Percentiles rank a stretch among this genome's conserved stretches.
Evolutionary conservation across 768 basidiomycete species (phyloP).

Genomic region (Mycena indigotica): DNA sequence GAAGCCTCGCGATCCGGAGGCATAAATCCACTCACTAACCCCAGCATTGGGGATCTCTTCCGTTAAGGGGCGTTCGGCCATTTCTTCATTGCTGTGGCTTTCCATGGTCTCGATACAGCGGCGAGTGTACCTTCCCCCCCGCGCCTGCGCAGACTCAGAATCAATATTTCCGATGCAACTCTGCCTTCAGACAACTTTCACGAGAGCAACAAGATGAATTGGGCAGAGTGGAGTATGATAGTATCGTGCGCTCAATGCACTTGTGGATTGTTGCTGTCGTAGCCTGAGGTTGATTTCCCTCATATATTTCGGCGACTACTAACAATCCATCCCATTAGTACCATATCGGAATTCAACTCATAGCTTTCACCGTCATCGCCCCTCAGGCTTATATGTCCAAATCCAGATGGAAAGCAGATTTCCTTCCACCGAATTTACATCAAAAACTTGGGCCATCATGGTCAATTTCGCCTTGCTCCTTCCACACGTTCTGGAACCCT

Average conservation of each 20-base stretch:
- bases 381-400: slow-evolving; percentile 80
- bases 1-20: slow-evolving; percentile 64
- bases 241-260: slow-evolving; percentile 75
- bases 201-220: slow-evolving; percentile 87
- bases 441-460: slow-evolving; percentile 62
- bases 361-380: slow-evolving; percentile 72
- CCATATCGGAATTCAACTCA: slow-evolving; percentile 68
- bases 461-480: slow-evolving; percentile 54
- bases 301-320: not conserved
- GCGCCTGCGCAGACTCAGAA: slow-evolving; percentile 55
- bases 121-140: slow-evolving; percentile 40
- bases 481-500: slow-evolving; percentile 45
- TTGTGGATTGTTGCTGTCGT: slow-evolving; percentile 81
- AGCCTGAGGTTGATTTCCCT: slow-evolving; percentile 35
- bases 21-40: slow-evolving; percentile 61
- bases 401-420: slow-evolving; percentile 58
- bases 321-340: slow-evolving; percentile 57
- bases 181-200: slow-evolving; percentile 66
- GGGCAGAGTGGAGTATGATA: slow-evolving; percentile 94
- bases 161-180: slow-evolving; percentile 66
- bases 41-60: slow-evolving; percentile 60
- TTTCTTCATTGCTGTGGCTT: slow-evolving; percentile 17
- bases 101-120: slow-evolving; percentile 23
- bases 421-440: slow-evolving; percentile 61
- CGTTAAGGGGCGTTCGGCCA: slow-evolving; percentile 49